Percentiles rank a stretch among this genome's conserved stretches.
These are phyloP conservation scores for Scopulariopsis brevicaulis DNA, from an alignment of 2,329 filamentous ascomycete genomes.

Conservation along the genomic window DNA sequence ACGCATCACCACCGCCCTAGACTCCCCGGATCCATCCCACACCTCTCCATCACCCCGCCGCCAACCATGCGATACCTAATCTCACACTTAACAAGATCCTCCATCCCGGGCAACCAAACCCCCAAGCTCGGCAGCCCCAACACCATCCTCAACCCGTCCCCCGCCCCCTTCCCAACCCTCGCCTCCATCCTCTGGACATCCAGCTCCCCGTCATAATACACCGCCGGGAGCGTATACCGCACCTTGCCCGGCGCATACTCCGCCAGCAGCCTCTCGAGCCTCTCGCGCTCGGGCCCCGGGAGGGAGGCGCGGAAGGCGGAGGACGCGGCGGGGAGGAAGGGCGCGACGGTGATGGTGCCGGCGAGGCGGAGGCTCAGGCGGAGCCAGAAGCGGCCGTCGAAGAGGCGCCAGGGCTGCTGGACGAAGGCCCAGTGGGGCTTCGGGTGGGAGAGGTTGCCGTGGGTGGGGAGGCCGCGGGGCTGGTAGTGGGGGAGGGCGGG, in stretches of 20 bases:
- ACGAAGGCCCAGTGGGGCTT: slow-evolving; percentile 6
- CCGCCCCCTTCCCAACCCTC: neutral
- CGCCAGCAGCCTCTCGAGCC: slow-evolving; percentile 31
- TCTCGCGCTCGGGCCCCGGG: slow-evolving; percentile 14
- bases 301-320: slow-evolving; percentile 37
- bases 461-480: neutral
- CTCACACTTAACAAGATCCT: slow-evolving; percentile 36
- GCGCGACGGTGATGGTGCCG: slow-evolving; percentile 28
- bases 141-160: slow-evolving; percentile 19
- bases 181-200: neutral
- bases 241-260: slow-evolving; percentile 41
- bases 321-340: slow-evolving; percentile 29
- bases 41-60: slow-evolving; percentile 18
- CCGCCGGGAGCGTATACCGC: slow-evolving; percentile 41
- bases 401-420: slow-evolving; percentile 26
- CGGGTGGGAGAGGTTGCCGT: neutral
- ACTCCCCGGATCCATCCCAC: slow-evolving; percentile 2
- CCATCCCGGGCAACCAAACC: slow-evolving; percentile 30
- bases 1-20: neutral
- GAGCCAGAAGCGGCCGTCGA: slow-evolving; percentile 54
- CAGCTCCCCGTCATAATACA: slow-evolving; percentile 26
- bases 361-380: slow-evolving; percentile 30
- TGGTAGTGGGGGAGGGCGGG: slow-evolving; percentile 13
- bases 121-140: slow-evolving; percentile 42
- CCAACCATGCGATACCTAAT: slow-evolving; percentile 39